Conservation (phyloP, 1,139 yeast genomes). For the Pichia norvegensis region DNA sequence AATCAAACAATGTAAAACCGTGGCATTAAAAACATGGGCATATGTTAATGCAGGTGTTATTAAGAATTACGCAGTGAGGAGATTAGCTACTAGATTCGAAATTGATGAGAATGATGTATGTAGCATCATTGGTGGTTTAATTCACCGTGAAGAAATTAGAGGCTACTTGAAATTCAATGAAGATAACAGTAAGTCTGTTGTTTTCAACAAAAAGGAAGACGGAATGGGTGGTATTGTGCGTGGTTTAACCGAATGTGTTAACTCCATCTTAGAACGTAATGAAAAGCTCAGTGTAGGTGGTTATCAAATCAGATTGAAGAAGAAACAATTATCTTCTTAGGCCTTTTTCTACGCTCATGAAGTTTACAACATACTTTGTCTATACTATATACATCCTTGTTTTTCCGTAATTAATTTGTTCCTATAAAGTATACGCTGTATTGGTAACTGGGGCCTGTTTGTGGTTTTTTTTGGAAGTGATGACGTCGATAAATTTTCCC, state of each 20-base stretch:
- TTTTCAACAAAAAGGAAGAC: conserved; percentile 66
- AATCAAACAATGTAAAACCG: conserved; percentile 59
- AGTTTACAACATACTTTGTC: neutral
- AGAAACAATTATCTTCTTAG: conserved; percentile 9
- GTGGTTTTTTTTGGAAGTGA: no score
- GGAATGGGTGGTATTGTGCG: conserved; percentile 86
- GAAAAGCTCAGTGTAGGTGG: conserved; percentile 80
- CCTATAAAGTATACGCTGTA: neutral
- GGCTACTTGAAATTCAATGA: conserved; percentile 59
- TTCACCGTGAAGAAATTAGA: conserved; percentile 64
- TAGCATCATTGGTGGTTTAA: conserved; percentile 64
- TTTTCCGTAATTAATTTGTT: neutral
- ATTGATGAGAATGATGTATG: conserved; percentile 49
- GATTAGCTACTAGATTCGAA: conserved; percentile 38
- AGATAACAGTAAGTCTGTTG: conserved; percentile 51
- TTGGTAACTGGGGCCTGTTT: no score
- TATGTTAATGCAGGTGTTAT: conserved; percentile 16
- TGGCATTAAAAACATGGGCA: conserved; percentile 26
- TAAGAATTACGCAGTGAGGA: conserved; percentile 13
- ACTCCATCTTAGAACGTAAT: conserved; percentile 73
- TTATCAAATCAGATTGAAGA: conserved; percentile 33
- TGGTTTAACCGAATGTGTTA: conserved; percentile 79
- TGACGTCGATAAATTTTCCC: neutral
- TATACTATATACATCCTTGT: neutral
- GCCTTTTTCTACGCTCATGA: neutral